Conservation (phyloP, 441 rosid genomes). For the Pelargonium fulgidum region DNA sequence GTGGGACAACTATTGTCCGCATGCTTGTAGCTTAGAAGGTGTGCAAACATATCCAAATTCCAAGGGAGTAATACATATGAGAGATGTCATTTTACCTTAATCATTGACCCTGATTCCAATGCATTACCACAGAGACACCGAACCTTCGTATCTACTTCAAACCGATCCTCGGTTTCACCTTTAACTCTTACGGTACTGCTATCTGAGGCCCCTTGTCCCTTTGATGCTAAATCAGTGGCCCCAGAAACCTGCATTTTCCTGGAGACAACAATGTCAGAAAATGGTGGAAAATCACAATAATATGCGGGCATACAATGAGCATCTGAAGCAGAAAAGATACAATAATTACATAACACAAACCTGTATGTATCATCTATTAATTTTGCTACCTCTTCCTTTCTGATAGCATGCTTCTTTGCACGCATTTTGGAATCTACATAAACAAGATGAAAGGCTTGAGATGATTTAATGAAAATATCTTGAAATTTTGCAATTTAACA, state of each 20-base stretch:
- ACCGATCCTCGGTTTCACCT: constrained; percentile 57
- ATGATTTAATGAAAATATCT: background rate
- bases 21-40: constrained; percentile 2
- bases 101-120: constrained; percentile 62
- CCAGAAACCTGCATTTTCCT: constrained; percentile 95
- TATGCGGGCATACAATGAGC: background rate
- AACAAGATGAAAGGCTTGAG: constrained; percentile 9
- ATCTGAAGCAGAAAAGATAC: background rate
- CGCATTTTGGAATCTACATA: constrained; percentile 52
- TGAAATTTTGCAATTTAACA: background rate
- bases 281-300: background rate
- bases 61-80: background rate
- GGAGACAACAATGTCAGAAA: constrained; percentile 23
- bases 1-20: background rate
- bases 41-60: constrained; percentile 8
- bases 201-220: constrained; percentile 62
- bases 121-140: constrained; percentile 89
- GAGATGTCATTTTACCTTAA: constrained; percentile 42
- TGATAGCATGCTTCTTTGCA: constrained; percentile 58
- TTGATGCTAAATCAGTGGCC: constrained; percentile 83
- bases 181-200: constrained; percentile 53
- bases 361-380: constrained; percentile 87
- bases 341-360: constrained; percentile 28
- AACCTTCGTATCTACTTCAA: constrained; percentile 53
- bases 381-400: constrained; percentile 83